These are phyloP conservation scores for Leucosporidium creatinivorum DNA, from an alignment of 768 basidiomycete genomes.

Conservation along the genomic window DNA sequence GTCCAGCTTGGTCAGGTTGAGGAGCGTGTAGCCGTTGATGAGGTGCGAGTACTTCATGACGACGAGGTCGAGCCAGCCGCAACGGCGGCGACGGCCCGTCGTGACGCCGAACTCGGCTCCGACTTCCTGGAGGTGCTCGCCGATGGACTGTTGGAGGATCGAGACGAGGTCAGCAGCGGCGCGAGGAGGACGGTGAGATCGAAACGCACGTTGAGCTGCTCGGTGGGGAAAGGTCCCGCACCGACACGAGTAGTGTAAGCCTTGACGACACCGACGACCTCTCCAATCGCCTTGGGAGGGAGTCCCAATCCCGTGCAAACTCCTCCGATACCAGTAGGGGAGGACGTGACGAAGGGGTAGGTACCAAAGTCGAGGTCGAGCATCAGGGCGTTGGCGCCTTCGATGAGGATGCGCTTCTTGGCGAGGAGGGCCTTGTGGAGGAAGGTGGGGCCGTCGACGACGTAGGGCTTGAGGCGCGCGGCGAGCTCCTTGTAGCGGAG, in stretches of 20 bases:
- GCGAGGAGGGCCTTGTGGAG: conserved; percentile 69
- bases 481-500: conserved; percentile 82
- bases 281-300: conserved; percentile 80
- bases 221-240: conserved; percentile 96
- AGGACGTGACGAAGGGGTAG: conserved; percentile 95
- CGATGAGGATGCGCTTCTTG: conserved; percentile 78
- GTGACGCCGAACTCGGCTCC: conserved; percentile 87
- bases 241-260: conserved; percentile 98
- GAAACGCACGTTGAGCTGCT: conserved; percentile 71
- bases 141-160: conserved; percentile 58
- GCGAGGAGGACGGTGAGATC: neutral
- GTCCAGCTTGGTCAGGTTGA: conserved; percentile 96
- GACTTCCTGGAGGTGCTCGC: conserved; percentile 83
- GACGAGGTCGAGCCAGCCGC: conserved; percentile 96
- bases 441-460: conserved; percentile 78
- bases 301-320: conserved; percentile 97
- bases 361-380: conserved; percentile 97
- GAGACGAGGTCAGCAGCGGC: neutral
- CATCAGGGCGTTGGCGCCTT: conserved; percentile 98
- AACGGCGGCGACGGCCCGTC: conserved; percentile 83
- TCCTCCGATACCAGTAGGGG: conserved; percentile 85
- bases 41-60: conserved; percentile 84
- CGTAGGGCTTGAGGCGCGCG: conserved; percentile 73
- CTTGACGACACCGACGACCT: conserved; percentile 86
- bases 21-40: conserved; percentile 88